phyloP scores from a whole-genome alignment of 306 rosid genomes.

The Pterocarpus santalinus region DNA sequence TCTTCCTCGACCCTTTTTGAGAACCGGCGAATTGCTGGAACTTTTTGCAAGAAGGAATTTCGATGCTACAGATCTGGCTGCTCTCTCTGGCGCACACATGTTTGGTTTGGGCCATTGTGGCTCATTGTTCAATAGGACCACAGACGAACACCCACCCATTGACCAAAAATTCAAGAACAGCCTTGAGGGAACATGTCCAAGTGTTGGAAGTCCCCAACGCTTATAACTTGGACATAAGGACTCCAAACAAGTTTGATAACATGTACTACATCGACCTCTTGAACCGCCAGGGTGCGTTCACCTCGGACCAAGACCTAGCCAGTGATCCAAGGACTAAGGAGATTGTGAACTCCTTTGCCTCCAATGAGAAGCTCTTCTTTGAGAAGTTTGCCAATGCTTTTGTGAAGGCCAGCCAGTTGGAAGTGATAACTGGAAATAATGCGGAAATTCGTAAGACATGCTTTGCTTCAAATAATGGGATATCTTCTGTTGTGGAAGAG shows the following conservation, averaged over 20 bases:
- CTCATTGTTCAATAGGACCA: constrained; percentile 49
- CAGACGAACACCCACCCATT: constrained; percentile 39
- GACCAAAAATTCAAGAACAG: constrained; percentile 47
- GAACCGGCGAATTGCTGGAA: constrained; percentile 27
- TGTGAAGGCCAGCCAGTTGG: constrained; percentile 65
- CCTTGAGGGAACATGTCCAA: constrained; percentile 46
- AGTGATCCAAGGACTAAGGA: constrained; percentile 41
- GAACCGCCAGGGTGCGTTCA: constrained; percentile 64
- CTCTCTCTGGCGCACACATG: constrained; percentile 75
- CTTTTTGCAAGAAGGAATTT: constrained; percentile 15
- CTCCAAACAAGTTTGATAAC: constrained; percentile 62
- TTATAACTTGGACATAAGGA: constrained; percentile 49
- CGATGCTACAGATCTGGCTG: constrained; percentile 58
- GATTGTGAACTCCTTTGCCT: constrained; percentile 58
- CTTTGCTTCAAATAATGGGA: neutral
- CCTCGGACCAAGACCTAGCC: constrained; percentile 68
- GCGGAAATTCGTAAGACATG: constrained; percentile 60
- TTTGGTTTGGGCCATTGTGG: constrained; percentile 56
- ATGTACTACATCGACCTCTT: constrained; percentile 66
- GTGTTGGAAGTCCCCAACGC: neutral
- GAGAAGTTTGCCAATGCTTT: constrained; percentile 54
- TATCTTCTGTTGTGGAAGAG: constrained; percentile 39
- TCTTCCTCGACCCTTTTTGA: constrained; percentile 53
- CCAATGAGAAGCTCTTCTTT: constrained; percentile 55
- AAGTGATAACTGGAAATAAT: constrained; percentile 54